Percentiles rank a stretch among this genome's conserved stretches.
These are phyloP conservation scores for Hirsutella rhossiliensis DNA, from an alignment of 2,329 filamentous ascomycete species.

Conservation along the genomic window DNA sequence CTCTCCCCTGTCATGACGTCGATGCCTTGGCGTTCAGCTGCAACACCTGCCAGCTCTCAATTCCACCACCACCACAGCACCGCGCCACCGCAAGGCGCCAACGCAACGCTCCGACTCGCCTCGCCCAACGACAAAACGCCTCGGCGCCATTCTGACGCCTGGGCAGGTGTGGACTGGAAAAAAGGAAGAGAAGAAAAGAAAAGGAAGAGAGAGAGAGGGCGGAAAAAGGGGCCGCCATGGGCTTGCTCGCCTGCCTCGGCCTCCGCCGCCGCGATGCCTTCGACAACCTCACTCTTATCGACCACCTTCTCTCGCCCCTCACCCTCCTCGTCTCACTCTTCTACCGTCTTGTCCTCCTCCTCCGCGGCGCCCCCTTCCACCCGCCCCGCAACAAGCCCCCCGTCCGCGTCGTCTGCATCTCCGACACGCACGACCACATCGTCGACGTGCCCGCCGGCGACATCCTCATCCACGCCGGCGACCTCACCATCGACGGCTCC, in stretches of 20 bases:
- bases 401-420: constrained; percentile 75
- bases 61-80: too few species aligned
- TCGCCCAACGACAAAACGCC: too few species aligned
- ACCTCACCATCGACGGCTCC: constrained; percentile 65
- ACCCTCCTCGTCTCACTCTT: constrained; percentile 48
- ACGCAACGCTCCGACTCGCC: too few species aligned
- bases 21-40: too few species aligned
- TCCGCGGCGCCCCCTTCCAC: constrained; percentile 54
- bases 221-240: constrained; percentile 20
- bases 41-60: too few species aligned
- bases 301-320: constrained; percentile 59
- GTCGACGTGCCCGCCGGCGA: constrained; percentile 61
- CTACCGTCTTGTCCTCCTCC: constrained; percentile 51
- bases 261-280: constrained; percentile 34
- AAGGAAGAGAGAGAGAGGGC: too few species aligned
- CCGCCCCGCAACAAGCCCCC: constrained; percentile 41
- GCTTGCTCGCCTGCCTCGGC: constrained; percentile 30
- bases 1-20: constrained; percentile 6
- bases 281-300: constrained; percentile 41
- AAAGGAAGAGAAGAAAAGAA: not conserved
- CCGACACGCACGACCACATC: constrained; percentile 68
- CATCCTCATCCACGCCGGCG: constrained; percentile 80
- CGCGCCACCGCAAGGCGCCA: too few species aligned
- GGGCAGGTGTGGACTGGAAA: too few species aligned
- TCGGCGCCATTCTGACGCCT: too few species aligned